A percentile compares a stretch with the other conserved stretches of the same genome.
These are phyloP conservation scores for Plasmodium falciparum DNA, from an alignment of 169 alveolate genomes.

Conservation along the genomic window DNA sequence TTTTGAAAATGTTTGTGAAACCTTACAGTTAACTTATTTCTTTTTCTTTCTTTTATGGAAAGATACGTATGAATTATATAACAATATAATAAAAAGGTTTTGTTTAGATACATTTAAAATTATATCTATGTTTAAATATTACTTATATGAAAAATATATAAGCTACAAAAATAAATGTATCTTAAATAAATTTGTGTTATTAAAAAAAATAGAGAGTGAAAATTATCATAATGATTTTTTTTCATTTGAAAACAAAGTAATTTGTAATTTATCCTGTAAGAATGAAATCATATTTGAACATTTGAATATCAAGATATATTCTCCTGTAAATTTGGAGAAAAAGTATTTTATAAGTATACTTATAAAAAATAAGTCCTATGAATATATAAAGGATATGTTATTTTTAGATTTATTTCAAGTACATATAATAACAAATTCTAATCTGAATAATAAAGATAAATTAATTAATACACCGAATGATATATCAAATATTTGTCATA, in stretches of 20 bases:
- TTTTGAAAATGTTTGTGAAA: conserved; percentile 72
- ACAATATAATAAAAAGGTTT: conserved; percentile 1
- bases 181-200: conserved; percentile 29
- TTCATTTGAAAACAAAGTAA: conserved; percentile 53
- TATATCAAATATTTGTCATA: too few species aligned
- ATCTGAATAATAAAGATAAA: too few species aligned
- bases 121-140: conserved; percentile 48
- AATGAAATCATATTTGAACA: conserved; percentile 56
- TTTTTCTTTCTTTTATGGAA: conserved; percentile 55
- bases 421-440: conserved; percentile 17
- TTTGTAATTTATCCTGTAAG: conserved; percentile 8
- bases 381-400: conserved; percentile 48
- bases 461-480: too few species aligned
- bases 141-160: conserved; percentile 50
- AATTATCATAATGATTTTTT: conserved; percentile 33
- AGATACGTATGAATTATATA: conserved; percentile 15
- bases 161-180: conserved; percentile 24
- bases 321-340: conserved; percentile 21
- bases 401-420: conserved; percentile 54
- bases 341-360: conserved; percentile 22
- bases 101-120: conserved; percentile 61
- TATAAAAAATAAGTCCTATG: conserved; percentile 50
- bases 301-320: conserved; percentile 30
- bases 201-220: conserved; percentile 39
- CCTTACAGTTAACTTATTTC: conserved; percentile 45